Base-by-base conservation (phyloP, 495 filamentous ascomycete genomes). In the Xylaria venustula region DNA sequence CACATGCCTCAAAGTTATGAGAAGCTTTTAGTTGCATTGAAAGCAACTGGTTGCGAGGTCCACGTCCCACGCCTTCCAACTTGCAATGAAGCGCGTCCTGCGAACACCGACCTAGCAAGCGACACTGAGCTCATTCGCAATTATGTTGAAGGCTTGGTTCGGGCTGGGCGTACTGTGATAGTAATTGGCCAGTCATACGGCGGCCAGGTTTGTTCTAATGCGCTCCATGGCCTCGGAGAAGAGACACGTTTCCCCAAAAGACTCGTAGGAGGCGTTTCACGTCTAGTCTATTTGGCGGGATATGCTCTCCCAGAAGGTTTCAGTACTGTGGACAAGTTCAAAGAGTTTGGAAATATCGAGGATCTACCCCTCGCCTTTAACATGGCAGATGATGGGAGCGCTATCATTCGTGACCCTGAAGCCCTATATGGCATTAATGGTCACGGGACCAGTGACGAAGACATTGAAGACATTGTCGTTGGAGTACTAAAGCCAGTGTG, bases 171-270 rank as follows among this genome's bases (percentile, higher is more conserved):
- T 11, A 64, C 30, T 14, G 58, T 71, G 4, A 44, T 72, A 32
- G 60, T 64, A 3, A 28, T 73, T 22, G 68, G 68, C 65, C 71
- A 72, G 49, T 72, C 70, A 7, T 66, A 72, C 58, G 64, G 71
- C 36, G 65, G 57, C 9, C 54, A 64, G 44, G 67, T 71, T n/a
- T 68, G 68, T 41, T 70, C 61, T 25, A 65, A 68, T 37, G 64
- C 69, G 2, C 51, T 69, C 5, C 25, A 66, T 48, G 71, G 61
- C 9, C 47, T 73, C 8, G 57, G 61, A 15, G 12, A 53, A 15
- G 26, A 59, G 17, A 45, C 19, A 11, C 63, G 66, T 36, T 25
- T 32, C 30, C 11, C 30, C 11, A 11, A 5, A 5, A 11, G 30
- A 5, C 30, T 34, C 11, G 11, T 11, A 34, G 30, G 30, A 11